Percentiles rank a stretch among this genome's conserved stretches.
These are phyloP conservation scores for Blastomyces parvus DNA, from an alignment of 2,329 filamentous ascomycete species.

Conservation along the genomic window DNA sequence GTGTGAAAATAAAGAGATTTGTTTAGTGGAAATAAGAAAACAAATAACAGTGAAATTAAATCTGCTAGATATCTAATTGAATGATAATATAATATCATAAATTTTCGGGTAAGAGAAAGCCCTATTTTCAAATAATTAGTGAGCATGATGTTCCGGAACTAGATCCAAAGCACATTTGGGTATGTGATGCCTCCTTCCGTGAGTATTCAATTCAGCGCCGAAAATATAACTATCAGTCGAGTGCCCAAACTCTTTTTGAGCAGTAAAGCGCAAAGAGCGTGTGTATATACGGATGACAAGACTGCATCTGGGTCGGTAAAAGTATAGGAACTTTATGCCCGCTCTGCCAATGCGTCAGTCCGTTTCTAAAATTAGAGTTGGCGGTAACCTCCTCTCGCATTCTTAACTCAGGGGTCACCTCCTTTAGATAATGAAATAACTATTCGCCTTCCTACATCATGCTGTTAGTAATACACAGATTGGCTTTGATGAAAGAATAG, in stretches of 20 bases:
- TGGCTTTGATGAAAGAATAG: neutral
- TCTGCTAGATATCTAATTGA: neutral
- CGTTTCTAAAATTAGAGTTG: neutral
- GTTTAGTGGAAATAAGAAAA: neutral
- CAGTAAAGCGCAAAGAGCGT: neutral
- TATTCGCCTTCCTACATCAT: neutral
- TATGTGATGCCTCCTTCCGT: neutral
- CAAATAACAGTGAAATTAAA: neutral
- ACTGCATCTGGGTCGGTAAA: neutral
- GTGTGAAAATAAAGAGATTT: neutral
- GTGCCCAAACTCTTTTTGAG: neutral
- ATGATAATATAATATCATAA: neutral
- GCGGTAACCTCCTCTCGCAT: neutral
- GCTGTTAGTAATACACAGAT: neutral
- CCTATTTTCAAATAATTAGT: neutral
- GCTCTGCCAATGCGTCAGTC: neutral
- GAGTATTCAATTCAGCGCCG: neutral
- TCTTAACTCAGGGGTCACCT: neutral
- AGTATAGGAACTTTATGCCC: neutral
- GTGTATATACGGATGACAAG: neutral
- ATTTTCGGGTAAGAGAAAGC: neutral
- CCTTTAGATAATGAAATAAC: neutral
- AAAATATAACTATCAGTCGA: neutral
- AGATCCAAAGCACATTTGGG: neutral
- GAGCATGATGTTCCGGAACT: neutral